phyloP scores from a whole-genome alignment of 139 green algal species.

The Haematococcus sp. region DNA sequence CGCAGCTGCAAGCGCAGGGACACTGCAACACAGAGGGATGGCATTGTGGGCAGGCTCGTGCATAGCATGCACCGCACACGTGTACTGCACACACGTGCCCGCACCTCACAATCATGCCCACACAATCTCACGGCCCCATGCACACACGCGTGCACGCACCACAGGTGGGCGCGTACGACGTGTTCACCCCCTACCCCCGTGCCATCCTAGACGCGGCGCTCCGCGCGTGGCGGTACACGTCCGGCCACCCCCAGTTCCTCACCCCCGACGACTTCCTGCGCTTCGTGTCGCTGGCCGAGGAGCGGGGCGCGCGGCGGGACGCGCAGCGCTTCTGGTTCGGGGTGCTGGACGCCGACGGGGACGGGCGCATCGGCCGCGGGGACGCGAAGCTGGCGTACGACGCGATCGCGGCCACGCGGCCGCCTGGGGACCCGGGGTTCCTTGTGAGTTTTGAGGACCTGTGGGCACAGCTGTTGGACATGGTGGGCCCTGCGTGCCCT shows the following conservation, averaged over 20 bases:
- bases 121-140: too few species aligned
- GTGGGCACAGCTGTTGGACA: conserved; percentile 34
- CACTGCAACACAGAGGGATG: too few species aligned
- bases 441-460: conserved; percentile 35
- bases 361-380: conserved; percentile 6
- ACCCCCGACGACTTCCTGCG: conserved; percentile 48
- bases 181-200: conserved; percentile 33
- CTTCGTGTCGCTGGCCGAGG: conserved; percentile 20
- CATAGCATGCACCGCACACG: too few species aligned
- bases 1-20: too few species aligned
- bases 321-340: conserved; percentile 40
- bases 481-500: conserved; percentile 13
- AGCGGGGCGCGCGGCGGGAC: conserved; percentile 19
- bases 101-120: too few species aligned
- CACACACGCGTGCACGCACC: too few species aligned
- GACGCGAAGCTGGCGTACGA: conserved; percentile 34
- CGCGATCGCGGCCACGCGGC: background rate
- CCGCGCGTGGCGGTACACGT: conserved; percentile 32
- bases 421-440: background rate
- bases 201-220: conserved; percentile 30
- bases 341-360: conserved; percentile 29
- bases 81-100: too few species aligned
- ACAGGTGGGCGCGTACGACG: conserved; percentile 36
- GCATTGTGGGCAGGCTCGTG: too few species aligned
- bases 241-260: conserved; percentile 31